Base-by-base conservation (phyloP, 2,329 filamentous ascomycete genomes). In the Leptodontidium sp. region DNA sequence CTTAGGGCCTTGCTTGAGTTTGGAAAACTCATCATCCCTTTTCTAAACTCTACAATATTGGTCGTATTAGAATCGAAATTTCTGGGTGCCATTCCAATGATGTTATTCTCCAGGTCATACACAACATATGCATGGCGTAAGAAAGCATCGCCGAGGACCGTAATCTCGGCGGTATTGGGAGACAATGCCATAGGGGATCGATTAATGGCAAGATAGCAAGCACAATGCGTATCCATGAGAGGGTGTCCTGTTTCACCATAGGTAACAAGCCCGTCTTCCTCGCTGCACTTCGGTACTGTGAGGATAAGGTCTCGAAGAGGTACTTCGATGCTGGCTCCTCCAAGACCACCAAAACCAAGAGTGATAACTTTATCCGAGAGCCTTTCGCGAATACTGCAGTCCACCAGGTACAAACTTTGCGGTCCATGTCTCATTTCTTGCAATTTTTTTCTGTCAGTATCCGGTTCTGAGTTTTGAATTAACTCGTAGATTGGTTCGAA, bases 41-140 rank as follows among this genome's bases (percentile, higher is more conserved):
- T 38, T 4, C 53, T 26, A 40, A 76, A 74, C 47, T 75, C 75
- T 1, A 74, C 63, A 15, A 76, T 66, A 14, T 40, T 73, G 45
- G 45, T 68, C 9, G 59, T 68, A 0, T 74, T 76, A 4, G 77
- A 77, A 68, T 84, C 79, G 70, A 82, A 82, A 35, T 82, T 81
- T 7, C 83, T 83, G 63, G 84, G 80, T 1, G 83, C 85, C 17
- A 87, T 76, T 2, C 79, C 84, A 49, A 86, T 80, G 65, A 83
- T 75, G 67, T 85, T 81, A 72, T 84, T 84, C 6, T 80, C 79
- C 3, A 87, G 78, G 71, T 87, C 84, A 71, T 85, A 87, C 1
- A 87, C 84, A 1, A 86, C 83, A 70, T 87, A 87, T 1, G 84
- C 84, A 59, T 82, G 83, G 58, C 85, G 78, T 58, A 87, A 78